A percentile compares a stretch with the other conserved stretches of the same genome.
Conservation (phyloP, 805 yeast genomes). For the Teunomyces funiuensis region DNA sequence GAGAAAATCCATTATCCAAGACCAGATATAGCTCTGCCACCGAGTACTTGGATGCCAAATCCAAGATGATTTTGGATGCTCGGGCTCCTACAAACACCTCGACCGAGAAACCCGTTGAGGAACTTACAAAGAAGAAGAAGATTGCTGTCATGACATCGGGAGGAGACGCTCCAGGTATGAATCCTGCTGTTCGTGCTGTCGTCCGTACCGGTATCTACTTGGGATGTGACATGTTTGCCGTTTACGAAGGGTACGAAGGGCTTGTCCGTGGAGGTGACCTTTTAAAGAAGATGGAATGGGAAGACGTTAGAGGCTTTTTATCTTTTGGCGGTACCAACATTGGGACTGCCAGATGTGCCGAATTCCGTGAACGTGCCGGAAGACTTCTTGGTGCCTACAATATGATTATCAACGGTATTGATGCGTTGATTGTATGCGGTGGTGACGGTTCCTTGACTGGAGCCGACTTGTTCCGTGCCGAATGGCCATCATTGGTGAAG, state of each 20-base stretch:
- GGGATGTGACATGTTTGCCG: constrained; percentile 66
- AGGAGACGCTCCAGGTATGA: constrained; percentile 84
- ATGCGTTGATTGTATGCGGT: constrained; percentile 77
- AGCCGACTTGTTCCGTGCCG: constrained; percentile 72
- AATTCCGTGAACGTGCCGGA: constrained; percentile 65
- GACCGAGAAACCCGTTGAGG: not conserved
- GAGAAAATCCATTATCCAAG: constrained; percentile 21
- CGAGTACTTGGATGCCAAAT: constrained; percentile 26
- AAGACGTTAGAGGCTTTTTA: constrained; percentile 69
- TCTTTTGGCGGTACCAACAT: constrained; percentile 74
- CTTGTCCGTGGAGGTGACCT: constrained; percentile 63
- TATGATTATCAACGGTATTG: constrained; percentile 69
- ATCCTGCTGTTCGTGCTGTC: constrained; percentile 72
- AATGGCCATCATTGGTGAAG: constrained; percentile 71
- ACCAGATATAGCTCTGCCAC: constrained; percentile 21
- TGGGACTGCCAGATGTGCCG: constrained; percentile 75
- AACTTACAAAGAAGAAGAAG: constrained; percentile 35
- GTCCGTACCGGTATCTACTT: constrained; percentile 64
- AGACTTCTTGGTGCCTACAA: constrained; percentile 63
- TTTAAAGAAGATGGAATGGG: constrained; percentile 67
- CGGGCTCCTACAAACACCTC: not conserved
- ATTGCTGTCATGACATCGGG: constrained; percentile 81
- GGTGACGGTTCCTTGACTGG: constrained; percentile 86
- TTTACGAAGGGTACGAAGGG: constrained; percentile 76
- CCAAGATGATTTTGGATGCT: constrained; percentile 22